A percentile compares a stretch with the other conserved stretches of the same genome.
These are phyloP conservation scores for Skeletonema costatum DNA, from an alignment of 108 stramenopile species.

Conservation along the genomic window DNA sequence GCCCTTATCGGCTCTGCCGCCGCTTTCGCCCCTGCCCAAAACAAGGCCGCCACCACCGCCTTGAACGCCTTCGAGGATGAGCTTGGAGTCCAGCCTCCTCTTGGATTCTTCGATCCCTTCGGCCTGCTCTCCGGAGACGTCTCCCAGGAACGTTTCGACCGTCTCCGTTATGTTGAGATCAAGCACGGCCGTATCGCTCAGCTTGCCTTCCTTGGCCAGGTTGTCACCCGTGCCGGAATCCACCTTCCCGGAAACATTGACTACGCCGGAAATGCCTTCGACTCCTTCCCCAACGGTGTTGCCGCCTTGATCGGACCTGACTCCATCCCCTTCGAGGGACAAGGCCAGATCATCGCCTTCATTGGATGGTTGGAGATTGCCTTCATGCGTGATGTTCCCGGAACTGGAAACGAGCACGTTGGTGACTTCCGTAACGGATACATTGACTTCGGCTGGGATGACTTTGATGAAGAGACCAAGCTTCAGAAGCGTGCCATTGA, in stretches of 20 bases:
- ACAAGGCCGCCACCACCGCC: slow-evolving; percentile 2
- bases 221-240: slow-evolving; percentile 73
- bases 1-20: slow-evolving; percentile 65
- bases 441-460: slow-evolving; percentile 81
- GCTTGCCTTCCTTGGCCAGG: slow-evolving; percentile 83
- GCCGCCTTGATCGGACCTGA: slow-evolving; percentile 20
- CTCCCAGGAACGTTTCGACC: slow-evolving; percentile 46
- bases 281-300: slow-evolving; percentile 62
- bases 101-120: slow-evolving; percentile 84
- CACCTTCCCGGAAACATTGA: slow-evolving; percentile 82
- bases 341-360: no score
- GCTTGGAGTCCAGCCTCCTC: slow-evolving; percentile 79
- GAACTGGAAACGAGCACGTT: slow-evolving; percentile 51
- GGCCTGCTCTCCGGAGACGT: slow-evolving; percentile 52
- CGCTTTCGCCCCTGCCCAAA: slow-evolving; percentile 23
- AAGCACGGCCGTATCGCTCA: slow-evolving; percentile 68
- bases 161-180: slow-evolving; percentile 51
- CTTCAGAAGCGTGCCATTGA: slow-evolving; percentile 87
- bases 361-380: no score
- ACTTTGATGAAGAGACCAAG: slow-evolving; percentile 72
- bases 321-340: no score
- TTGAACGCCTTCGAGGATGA: slow-evolving; percentile 37
- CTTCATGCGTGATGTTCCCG: slow-evolving; percentile 19
- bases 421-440: slow-evolving; percentile 83
- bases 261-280: slow-evolving; percentile 68